These are phyloP conservation scores for Parachaetomium inaequale DNA, from an alignment of 495 filamentous ascomycete genomes.

Conservation along the genomic window DNA sequence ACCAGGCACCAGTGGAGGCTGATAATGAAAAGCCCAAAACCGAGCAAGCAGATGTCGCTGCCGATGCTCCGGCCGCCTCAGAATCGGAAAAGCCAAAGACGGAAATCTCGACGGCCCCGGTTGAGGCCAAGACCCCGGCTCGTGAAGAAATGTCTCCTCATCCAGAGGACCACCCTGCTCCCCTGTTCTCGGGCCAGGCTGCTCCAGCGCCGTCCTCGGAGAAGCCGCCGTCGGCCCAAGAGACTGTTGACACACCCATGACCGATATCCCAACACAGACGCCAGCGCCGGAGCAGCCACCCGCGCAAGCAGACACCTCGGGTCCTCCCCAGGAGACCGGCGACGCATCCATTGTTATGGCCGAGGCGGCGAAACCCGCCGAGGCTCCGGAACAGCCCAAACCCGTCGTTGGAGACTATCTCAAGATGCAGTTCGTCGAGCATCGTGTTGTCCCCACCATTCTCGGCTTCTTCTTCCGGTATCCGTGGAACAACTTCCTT, in stretches of 20 bases:
- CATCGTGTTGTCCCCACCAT: constrained; percentile 94
- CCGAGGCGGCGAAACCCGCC: constrained; percentile 16
- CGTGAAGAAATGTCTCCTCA: constrained; percentile 44
- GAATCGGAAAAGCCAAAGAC: constrained; percentile 7
- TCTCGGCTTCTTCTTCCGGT: constrained; percentile 95
- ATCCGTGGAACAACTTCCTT: constrained; percentile 99
- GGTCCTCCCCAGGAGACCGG: constrained; percentile 1
- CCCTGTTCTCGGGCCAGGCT: constrained; percentile 52
- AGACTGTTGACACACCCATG: not conserved
- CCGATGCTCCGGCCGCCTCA: not conserved
- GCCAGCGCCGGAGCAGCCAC: not conserved
- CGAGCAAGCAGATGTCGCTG: constrained; percentile 5
- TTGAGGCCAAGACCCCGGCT: constrained; percentile 4
- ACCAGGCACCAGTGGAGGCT: not conserved
- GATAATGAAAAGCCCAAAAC: not conserved
- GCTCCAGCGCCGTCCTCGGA: constrained; percentile 4
- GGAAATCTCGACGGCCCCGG: not conserved
- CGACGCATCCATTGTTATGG: constrained; percentile 21
- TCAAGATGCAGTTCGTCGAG: constrained; percentile 97
- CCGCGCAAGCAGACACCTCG: not conserved
- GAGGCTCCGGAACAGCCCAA: constrained; percentile 30
- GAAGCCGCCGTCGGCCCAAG: not conserved
- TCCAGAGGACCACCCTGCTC: constrained; percentile 65
- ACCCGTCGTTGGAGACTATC: constrained; percentile 94
- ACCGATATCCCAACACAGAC: not conserved